These are phyloP conservation scores for Yarrowia bubula DNA, from an alignment of 805 yeast genomes.

Conservation along the genomic window DNA sequence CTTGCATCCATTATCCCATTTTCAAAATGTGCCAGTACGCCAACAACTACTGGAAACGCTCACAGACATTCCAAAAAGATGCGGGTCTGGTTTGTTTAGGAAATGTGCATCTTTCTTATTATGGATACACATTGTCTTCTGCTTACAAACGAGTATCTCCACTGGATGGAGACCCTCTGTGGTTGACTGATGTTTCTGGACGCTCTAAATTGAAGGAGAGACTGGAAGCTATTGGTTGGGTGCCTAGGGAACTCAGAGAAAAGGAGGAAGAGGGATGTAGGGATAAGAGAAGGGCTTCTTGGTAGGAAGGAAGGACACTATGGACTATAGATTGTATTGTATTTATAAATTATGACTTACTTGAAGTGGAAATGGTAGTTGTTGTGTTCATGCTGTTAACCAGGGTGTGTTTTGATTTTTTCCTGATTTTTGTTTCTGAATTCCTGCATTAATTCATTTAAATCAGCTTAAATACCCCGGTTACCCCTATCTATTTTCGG, in stretches of 20 bases:
- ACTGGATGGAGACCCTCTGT: conserved; percentile 12
- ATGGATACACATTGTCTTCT: conserved; percentile 20
- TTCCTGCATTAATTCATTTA: too few relatives aligned
- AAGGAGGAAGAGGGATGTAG: background rate
- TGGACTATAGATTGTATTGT: conserved; percentile 2
- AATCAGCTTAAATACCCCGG: too few relatives aligned
- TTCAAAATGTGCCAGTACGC: conserved; percentile 6
- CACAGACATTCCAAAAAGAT: conserved; percentile 13
- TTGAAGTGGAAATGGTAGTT: too few relatives aligned
- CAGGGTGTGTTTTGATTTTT: background rate
- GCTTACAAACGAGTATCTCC: conserved; percentile 14
- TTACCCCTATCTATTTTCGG: too few relatives aligned
- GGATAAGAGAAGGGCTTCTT: background rate
- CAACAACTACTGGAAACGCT: conserved; percentile 16
- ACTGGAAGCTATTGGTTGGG: conserved; percentile 7
- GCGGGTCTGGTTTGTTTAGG: background rate
- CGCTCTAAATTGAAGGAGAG: background rate
- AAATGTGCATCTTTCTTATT: background rate
- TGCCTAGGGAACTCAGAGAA: background rate
- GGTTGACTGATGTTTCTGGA: background rate
- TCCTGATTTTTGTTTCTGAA: background rate
- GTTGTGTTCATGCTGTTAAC: too few relatives aligned
- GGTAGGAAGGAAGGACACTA: background rate
- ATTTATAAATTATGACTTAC: background rate
- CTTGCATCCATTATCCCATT: conserved; percentile 12